phyloP scores from a whole-genome alignment of 140 eudicot species.

The Stevia rebaudiana region DNA sequence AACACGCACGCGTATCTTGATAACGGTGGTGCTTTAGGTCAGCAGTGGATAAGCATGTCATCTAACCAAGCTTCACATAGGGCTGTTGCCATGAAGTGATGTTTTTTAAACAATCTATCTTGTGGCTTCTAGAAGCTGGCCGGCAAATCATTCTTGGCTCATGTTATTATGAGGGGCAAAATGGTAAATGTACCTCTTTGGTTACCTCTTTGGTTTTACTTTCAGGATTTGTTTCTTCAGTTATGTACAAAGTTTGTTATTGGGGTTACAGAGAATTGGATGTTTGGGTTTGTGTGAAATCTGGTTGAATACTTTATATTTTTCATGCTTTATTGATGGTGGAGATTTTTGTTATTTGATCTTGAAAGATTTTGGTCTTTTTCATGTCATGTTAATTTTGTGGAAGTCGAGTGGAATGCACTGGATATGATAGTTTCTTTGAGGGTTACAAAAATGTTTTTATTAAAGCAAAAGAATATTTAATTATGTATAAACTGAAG shows the following conservation, averaged over 20 bases:
- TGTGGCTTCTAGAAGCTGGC: constrained; percentile 30
- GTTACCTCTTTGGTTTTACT: constrained; percentile 26
- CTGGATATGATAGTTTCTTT: no score
- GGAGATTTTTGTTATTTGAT: background rate
- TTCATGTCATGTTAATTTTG: no score
- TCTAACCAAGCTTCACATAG: constrained; percentile 43
- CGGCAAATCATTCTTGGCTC: constrained; percentile 56
- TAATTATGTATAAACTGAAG: no score
- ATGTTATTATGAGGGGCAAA: constrained; percentile 12
- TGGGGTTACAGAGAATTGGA: constrained; percentile 26
- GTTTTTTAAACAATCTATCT: background rate
- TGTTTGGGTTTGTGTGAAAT: constrained; percentile 15
- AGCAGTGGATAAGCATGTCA: constrained; percentile 47
- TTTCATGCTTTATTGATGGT: background rate
- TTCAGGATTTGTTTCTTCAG: constrained; percentile 5
- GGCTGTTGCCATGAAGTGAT: constrained; percentile 59
- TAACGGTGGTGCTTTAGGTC: constrained; percentile 35
- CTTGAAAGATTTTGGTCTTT: no score
- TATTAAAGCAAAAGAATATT: no score
- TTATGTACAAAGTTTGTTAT: constrained; percentile 37
- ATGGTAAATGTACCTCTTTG: constrained; percentile 23
- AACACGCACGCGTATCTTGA: constrained; percentile 13
- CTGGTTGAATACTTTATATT: background rate
- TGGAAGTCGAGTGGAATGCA: no score
- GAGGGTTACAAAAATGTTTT: no score